A percentile compares a stretch with the other conserved stretches of the same genome.
These are phyloP conservation scores for Nothomitra cinnamomea DNA, from an alignment of 2,329 filamentous ascomycete genomes.

Conservation along the genomic window DNA sequence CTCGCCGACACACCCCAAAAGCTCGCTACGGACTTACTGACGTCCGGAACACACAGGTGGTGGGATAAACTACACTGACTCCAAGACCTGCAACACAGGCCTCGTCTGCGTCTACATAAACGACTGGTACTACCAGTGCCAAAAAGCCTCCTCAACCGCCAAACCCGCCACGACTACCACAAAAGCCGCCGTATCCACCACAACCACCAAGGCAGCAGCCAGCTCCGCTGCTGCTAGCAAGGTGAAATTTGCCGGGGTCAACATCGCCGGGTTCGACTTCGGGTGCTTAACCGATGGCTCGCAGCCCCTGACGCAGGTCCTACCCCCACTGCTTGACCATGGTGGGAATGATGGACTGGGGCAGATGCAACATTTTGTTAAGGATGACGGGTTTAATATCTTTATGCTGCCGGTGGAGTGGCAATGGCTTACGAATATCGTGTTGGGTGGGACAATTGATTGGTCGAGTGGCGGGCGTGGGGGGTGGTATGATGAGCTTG, in stretches of 20 bases:
- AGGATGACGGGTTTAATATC: constrained; percentile 35
- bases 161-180: background rate
- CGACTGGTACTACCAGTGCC: constrained; percentile 19
- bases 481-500: constrained; percentile 32
- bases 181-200: background rate
- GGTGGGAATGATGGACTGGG: constrained; percentile 25
- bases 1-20: too few species aligned
- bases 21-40: constrained; percentile 7
- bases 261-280: constrained; percentile 32
- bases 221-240: background rate
- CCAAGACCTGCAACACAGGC: constrained; percentile 17
- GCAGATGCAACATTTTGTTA: constrained; percentile 40
- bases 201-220: background rate
- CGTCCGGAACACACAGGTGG: constrained; percentile 11
- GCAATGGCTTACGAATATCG: constrained; percentile 40
- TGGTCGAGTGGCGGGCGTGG: constrained; percentile 8
- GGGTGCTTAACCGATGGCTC: constrained; percentile 31
- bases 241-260: constrained; percentile 20
- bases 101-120: constrained; percentile 15
- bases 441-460: constrained; percentile 34
- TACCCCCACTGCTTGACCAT: constrained; percentile 19
- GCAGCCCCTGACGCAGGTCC: constrained; percentile 18
- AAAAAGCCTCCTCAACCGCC: background rate
- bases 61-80: constrained; percentile 16
- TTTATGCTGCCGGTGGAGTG: constrained; percentile 41